Conservation (phyloP, 306 rosid genomes). For the Corylus americana region DNA sequence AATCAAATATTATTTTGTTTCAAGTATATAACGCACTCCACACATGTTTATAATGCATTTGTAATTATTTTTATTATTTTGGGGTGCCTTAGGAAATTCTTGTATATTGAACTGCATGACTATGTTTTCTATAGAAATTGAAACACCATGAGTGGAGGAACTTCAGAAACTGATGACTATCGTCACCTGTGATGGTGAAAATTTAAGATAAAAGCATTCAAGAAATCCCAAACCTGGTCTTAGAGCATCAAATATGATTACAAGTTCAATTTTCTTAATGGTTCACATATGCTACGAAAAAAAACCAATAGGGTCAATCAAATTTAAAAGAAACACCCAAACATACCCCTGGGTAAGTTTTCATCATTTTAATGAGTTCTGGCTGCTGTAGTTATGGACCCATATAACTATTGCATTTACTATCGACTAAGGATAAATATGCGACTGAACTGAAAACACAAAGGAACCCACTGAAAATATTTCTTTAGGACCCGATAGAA, state of each 20-base stretch:
- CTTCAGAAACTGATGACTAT: not conserved
- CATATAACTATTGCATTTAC: not conserved
- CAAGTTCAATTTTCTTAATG: not conserved
- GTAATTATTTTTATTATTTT: not conserved
- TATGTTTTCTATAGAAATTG: not conserved
- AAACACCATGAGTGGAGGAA: not conserved
- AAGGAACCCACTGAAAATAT: not conserved
- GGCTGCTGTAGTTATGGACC: not conserved
- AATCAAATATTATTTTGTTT: not conserved
- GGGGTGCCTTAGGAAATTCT: not conserved
- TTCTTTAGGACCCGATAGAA: not conserved
- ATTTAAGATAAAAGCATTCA: not conserved
- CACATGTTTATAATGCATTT: not conserved
- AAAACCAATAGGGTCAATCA: not conserved
- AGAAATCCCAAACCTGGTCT: not conserved
- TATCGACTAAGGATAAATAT: not conserved
- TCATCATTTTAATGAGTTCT: not conserved
- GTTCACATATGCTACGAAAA: not conserved
- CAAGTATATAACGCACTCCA: not conserved
- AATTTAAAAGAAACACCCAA: not conserved
- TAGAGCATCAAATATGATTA: not conserved
- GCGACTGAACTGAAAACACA: not conserved
- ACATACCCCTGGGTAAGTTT: not conserved
- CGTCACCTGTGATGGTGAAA: not conserved
- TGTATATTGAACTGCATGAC: not conserved